Conservation (phyloP, 768 basidiomycete genomes). For the Exsudoporus frostii region DNA sequence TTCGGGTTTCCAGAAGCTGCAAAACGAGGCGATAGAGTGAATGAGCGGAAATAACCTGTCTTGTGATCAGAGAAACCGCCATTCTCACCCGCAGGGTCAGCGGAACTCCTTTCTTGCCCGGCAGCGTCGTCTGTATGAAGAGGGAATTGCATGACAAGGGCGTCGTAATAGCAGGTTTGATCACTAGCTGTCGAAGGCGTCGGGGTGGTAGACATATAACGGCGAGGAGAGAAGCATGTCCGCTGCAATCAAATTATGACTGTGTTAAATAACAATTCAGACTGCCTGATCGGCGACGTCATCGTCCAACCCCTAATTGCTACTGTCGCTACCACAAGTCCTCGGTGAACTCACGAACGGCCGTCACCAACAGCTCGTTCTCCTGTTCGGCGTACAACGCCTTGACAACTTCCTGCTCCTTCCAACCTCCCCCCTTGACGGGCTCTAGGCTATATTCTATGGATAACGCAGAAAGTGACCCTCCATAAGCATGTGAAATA, state of each 20-base stretch:
- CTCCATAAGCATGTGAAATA: slow-evolving; percentile 97
- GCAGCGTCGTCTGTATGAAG: not conserved
- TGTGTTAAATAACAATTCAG: slow-evolving; percentile 22
- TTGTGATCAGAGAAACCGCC: not conserved
- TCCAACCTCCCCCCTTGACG: slow-evolving; percentile 34
- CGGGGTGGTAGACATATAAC: slow-evolving; percentile 14
- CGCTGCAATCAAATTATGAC: not conserved
- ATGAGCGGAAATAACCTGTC: not conserved
- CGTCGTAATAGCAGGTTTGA: slow-evolving; percentile 45
- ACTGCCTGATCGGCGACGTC: slow-evolving; percentile 18
- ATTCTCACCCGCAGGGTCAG: slow-evolving; percentile 1
- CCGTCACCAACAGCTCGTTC: slow-evolving; percentile 28
- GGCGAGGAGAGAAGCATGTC: not conserved
- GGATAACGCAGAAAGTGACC: slow-evolving; percentile 82
- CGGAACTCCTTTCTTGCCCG: not conserved
- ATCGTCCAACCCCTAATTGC: slow-evolving; percentile 15
- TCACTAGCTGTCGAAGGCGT: slow-evolving; percentile 30
- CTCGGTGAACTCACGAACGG: slow-evolving; percentile 24
- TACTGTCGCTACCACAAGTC: slow-evolving; percentile 14
- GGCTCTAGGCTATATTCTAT: slow-evolving; percentile 83
- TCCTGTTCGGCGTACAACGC: slow-evolving; percentile 34
- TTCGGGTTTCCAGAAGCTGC: not conserved
- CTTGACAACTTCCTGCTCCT: slow-evolving; percentile 36
- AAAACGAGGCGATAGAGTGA: not conserved
- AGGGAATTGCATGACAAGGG: slow-evolving; percentile 32